Evolutionary conservation across 768 basidiomycete species (phyloP).

Genomic region (Cytidiella melzeri): DNA sequence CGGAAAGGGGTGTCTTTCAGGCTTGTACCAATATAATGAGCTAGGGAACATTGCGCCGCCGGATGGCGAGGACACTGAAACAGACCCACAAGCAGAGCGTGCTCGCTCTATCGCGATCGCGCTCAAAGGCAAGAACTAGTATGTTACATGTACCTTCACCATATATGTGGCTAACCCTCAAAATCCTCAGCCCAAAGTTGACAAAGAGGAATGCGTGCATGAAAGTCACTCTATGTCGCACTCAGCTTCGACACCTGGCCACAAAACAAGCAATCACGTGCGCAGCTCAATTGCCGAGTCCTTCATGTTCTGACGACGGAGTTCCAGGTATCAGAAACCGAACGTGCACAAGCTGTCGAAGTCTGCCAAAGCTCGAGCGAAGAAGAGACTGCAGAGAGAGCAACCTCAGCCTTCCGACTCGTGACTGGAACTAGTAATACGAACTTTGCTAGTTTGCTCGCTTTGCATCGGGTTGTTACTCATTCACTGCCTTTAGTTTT

Average conservation of each 20-base stretch:
- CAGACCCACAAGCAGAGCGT: slow-evolving; percentile 20
- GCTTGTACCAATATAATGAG: slow-evolving; percentile 76
- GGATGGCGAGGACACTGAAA: slow-evolving; percentile 27
- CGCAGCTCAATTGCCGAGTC: background rate
- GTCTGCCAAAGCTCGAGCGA: slow-evolving; percentile 49
- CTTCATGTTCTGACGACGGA: background rate
- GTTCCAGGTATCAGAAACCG: slow-evolving; percentile 53
- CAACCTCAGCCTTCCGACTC: too few species aligned
- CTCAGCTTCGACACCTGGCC: slow-evolving; percentile 24
- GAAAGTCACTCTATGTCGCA: slow-evolving; percentile 56
- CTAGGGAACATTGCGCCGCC: slow-evolving; percentile 49
- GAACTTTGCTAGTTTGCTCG: too few species aligned
- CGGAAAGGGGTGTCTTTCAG: slow-evolving; percentile 32
- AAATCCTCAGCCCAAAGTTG: slow-evolving; percentile 39
- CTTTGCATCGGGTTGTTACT: too few species aligned
- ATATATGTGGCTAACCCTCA: slow-evolving; percentile 1
- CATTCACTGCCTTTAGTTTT: too few species aligned
- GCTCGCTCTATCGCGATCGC: slow-evolving; percentile 27
- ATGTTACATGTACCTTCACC: slow-evolving; percentile 22
- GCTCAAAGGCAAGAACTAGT: slow-evolving; percentile 58
- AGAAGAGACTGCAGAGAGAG: slow-evolving; percentile 38
- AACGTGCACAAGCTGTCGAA: slow-evolving; percentile 47
- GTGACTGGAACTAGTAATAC: too few species aligned
- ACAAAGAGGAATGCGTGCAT: slow-evolving; percentile 56
- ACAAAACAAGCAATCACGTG: background rate